Base-by-base conservation (phyloP, 2,329 filamentous ascomycete genomes). In the Fusarium gaditjirri region DNA sequence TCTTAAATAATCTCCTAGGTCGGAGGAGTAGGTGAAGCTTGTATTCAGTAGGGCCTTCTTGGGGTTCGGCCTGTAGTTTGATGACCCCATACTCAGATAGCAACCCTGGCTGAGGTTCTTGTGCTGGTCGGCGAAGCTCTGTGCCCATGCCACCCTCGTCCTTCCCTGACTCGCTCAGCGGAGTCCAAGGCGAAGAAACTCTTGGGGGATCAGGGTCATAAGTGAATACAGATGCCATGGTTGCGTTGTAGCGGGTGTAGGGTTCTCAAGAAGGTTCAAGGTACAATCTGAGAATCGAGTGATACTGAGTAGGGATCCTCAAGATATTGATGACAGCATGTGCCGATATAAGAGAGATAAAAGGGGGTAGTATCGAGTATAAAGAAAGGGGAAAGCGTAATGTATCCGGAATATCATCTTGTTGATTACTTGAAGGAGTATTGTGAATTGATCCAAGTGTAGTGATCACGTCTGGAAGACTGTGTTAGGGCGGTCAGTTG, bases 1-100 rank as follows among this genome's bases (percentile, higher is more conserved):
- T 88, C 39, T 86, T 87, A 80, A 95, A 97, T 11, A 88, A 89
- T 68, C 94, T 89, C 64, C 95, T 88, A 21, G 93, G 91, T 39
- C 94, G 90, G 56, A 98, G 84, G 11, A 98, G 87, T 10, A 99
- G 85, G 82, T 98, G 96, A 46, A 99, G 84, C 81, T 99, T 99
- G 83, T 99, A 99, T 82, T 99, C 96, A 1, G 94, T 97, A 23
- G 96, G 94, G 0, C 96, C 96, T 71, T 97, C 92, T 79, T 98
- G 95, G 10, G 95, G 95, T 80, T 99, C 96, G 17, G 95, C 92
- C 71, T 95, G 92, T 21, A 99, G 84, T 77, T 92, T 94, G 47
- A 91, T 92, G 49, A 96, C 89, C 3, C 87, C 89, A 79, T 90
- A 91, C 61, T 92, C 88, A 8, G 86, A 86, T 17, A 89, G 82